Conservation (phyloP, 257 asterid species). For the Jasminum sambac region DNA sequence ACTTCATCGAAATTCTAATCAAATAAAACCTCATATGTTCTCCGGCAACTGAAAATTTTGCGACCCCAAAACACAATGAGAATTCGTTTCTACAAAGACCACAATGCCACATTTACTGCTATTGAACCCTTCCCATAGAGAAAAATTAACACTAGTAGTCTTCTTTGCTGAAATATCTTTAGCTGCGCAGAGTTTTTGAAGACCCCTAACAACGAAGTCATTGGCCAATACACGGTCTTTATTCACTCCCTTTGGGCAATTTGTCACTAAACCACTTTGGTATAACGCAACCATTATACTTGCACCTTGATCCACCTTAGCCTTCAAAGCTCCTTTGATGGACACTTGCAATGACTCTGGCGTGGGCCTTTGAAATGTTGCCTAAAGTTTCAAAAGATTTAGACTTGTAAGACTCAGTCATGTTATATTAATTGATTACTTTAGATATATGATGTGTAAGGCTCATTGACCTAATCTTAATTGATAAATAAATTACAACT, state of each 20-base stretch:
- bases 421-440: too few species aligned
- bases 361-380: slow-evolving; percentile 56
- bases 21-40: slow-evolving; percentile 29
- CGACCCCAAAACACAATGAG: slow-evolving; percentile 69
- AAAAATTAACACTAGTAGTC: slow-evolving; percentile 42
- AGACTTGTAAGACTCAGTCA: too few species aligned
- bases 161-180: slow-evolving; percentile 66
- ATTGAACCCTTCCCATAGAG: slow-evolving; percentile 74
- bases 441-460: too few species aligned
- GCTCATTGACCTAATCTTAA: too few species aligned
- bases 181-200: slow-evolving; percentile 67
- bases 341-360: slow-evolving; percentile 59
- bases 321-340: slow-evolving; percentile 55
- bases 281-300: slow-evolving; percentile 68
- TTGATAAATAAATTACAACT: too few species aligned
- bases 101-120: slow-evolving; percentile 67
- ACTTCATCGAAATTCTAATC: slow-evolving; percentile 4
- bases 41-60: slow-evolving; percentile 69
- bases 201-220: slow-evolving; percentile 74
- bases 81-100: slow-evolving; percentile 49
- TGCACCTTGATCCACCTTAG: slow-evolving; percentile 55
- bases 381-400: slow-evolving; percentile 35
- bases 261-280: slow-evolving; percentile 64
- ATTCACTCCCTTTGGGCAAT: slow-evolving; percentile 64
- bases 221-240: slow-evolving; percentile 63